These are phyloP conservation scores for Globomyces pollinis-pini DNA, from an alignment of 192 early-diverging fungal genomes.

Conservation along the genomic window DNA sequence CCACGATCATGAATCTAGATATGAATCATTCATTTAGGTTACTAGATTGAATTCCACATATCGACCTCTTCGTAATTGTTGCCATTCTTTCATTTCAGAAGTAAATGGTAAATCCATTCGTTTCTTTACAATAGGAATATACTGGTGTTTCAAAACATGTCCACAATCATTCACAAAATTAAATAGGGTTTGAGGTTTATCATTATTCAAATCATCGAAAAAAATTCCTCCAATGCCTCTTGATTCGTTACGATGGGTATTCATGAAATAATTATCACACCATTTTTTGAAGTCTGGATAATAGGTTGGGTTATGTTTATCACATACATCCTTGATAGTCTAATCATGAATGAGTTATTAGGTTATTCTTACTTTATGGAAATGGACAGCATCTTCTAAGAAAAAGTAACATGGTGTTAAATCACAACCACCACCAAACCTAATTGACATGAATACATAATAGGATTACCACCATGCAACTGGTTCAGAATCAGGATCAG, in stretches of 20 bases:
- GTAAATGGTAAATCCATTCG: conserved; percentile 76
- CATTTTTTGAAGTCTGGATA: conserved; percentile 91
- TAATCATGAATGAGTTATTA: no score
- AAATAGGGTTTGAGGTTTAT: conserved; percentile 62
- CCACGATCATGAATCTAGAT: conserved; percentile 82
- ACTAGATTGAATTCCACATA: conserved; percentile 99
- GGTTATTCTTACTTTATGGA: conserved; percentile 82
- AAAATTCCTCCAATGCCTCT: conserved; percentile 97
- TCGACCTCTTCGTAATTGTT: conserved; percentile 87
- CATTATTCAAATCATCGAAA: conserved; percentile 81
- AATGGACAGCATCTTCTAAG: conserved; percentile 86
- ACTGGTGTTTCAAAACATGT: conserved; percentile 71
- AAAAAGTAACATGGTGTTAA: conserved; percentile 88
- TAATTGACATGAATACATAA: no score
- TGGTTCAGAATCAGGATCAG: conserved; percentile 52
- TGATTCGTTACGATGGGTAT: conserved; percentile 76
- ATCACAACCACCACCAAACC: conserved; percentile 96
- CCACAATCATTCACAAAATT: conserved; percentile 77
- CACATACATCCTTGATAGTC: conserved; percentile 93
- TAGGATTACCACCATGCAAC: conserved; percentile 83
- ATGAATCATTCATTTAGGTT: neutral
- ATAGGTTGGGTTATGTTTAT: conserved; percentile 72
- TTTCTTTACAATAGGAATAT: conserved; percentile 77
- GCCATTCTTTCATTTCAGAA: conserved; percentile 77
- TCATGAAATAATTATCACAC: conserved; percentile 94